Evolutionary conservation across 805 yeast genomes (phyloP).

Genomic region (Candida saitoana): DNA sequence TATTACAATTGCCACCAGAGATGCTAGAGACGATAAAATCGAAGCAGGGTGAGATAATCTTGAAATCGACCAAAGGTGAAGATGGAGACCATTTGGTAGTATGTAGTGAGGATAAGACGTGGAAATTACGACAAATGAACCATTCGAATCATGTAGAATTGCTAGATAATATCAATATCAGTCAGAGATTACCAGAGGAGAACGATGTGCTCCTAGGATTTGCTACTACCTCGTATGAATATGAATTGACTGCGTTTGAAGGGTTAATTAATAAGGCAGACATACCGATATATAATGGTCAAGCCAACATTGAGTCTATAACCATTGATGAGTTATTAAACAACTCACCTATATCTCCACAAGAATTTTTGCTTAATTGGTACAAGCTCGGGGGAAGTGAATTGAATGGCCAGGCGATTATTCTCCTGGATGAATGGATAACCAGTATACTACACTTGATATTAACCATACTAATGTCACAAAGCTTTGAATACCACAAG

Average conservation of each 20-base stretch:
- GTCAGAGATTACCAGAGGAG: conserved; percentile 5
- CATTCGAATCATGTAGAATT: conserved; percentile 83
- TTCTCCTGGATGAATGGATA: conserved; percentile 21
- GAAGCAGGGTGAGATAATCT: conserved; percentile 22
- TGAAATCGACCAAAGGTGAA: conserved; percentile 29
- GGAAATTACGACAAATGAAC: conserved; percentile 68
- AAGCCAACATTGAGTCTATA: conserved; percentile 8
- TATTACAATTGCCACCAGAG: conserved; percentile 53
- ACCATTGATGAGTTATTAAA: conserved; percentile 29
- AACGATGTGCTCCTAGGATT: conserved; percentile 22
- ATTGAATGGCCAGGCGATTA: conserved; percentile 40
- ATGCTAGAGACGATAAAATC: conserved; percentile 35
- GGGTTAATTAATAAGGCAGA: conserved; percentile 29
- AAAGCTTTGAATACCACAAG: conserved; percentile 11
- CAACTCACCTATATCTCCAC: conserved; percentile 50
- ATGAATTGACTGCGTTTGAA: conserved; percentile 25
- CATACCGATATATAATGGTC: conserved; percentile 24
- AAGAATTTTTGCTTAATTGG: conserved; percentile 55
- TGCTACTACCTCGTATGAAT: conserved; percentile 27
- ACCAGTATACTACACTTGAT: conserved; percentile 25
- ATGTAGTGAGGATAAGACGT: conserved; percentile 57
- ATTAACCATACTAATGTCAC: conserved; percentile 21
- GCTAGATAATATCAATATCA: conserved; percentile 24
- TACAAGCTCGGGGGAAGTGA: conserved; percentile 51
- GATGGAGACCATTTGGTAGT: conserved; percentile 47